Evolutionary conservation across 768 basidiomycete species (phyloP).

Genomic region (Boletus rex-veris): DNA sequence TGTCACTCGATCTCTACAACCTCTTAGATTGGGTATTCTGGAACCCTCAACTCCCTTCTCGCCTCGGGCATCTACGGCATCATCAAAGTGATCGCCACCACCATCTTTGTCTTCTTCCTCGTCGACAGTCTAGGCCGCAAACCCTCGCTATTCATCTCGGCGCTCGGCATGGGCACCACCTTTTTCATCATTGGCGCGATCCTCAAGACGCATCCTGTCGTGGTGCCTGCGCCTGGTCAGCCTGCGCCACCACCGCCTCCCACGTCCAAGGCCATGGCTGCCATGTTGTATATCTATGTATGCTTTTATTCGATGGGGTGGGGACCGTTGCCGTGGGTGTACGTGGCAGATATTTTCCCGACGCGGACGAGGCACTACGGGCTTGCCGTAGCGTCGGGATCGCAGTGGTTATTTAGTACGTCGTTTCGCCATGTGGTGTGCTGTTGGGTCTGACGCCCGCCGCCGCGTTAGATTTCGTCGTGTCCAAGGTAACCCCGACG

Average conservation of each 20-base stretch:
- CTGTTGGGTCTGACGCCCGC: neutral
- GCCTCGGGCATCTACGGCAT: constrained; percentile 71
- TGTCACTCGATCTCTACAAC: too few relatives aligned
- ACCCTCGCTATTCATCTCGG: constrained; percentile 66
- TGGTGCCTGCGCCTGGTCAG: constrained; percentile 38
- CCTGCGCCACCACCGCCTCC: constrained; percentile 44
- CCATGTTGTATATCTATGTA: constrained; percentile 82
- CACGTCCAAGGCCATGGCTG: constrained; percentile 75
- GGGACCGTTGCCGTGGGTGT: constrained; percentile 68
- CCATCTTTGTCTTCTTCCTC: constrained; percentile 62
- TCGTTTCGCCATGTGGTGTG: constrained; percentile 21
- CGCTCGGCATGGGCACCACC: constrained; percentile 71
- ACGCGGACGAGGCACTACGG: constrained; percentile 83
- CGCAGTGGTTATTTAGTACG: constrained; percentile 80
- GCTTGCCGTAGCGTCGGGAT: constrained; percentile 65
- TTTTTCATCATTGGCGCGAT: constrained; percentile 86
- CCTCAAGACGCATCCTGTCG: constrained; percentile 67
- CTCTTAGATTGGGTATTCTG: constrained; percentile 61
- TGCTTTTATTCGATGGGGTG: constrained; percentile 88
- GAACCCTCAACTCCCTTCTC: constrained; percentile 55
- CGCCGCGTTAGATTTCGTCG: constrained; percentile 49
- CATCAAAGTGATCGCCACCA: constrained; percentile 65
- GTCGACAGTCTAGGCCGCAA: constrained; percentile 70
- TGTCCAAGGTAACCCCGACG: constrained; percentile 67
- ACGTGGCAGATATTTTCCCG: constrained; percentile 83